Base-by-base conservation (phyloP, 768 basidiomycete genomes). In the Dictyophora rubrovolvata region DNA sequence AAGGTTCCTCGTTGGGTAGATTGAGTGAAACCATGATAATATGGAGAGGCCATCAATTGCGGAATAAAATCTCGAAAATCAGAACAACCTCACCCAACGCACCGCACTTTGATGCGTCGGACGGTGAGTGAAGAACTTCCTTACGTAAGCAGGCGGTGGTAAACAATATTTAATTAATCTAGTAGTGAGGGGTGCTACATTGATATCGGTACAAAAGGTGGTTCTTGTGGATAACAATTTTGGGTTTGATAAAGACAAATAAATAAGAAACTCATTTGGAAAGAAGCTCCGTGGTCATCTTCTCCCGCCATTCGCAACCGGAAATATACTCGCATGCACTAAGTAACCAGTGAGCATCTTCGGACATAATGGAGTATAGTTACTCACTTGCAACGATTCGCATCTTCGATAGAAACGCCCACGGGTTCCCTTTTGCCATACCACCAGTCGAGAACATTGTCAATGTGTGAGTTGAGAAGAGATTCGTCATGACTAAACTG, bases 221-320 rank as follows among this genome's bases (percentile, higher is more conserved):
- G n/a, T n/a, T n/a, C n/a, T n/a, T n/a, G n/a, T n/a, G n/a, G n/a
- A n/a, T n/a, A n/a, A n/a, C n/a, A n/a, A n/a, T n/a, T n/a, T n/a
- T n/a, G n/a, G n/a, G 14, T 14, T 14, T 8, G 36, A 8, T 37
- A 37, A 37, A 37, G 7, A 37, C 7, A 37, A 37, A 37, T 7
- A 37, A 7, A 14, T 7, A 37, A 37, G 7, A 37, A 37, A 37
- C 8, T 14, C 14, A 37, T 37, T 14, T 14, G 14, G 36, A 8
- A 37, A 37, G 36, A 7, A 37, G 36, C 64, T 82, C 82, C 59
- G 69, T 63, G 21, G 82, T 83, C 62, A 75, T 77, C 49, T 63
- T 58, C 51, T 73, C 74, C 62, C 89, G 75, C 90, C 90, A 93
- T 72, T 93, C 91, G 65, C 91, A 93, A 12, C 80, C 83, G 2